Evolutionary conservation across 2,329 filamentous ascomycete genomes (phyloP), one percentile per base, ranked within the genome.

Genomic region (Aplosporella prunicola): DNA sequence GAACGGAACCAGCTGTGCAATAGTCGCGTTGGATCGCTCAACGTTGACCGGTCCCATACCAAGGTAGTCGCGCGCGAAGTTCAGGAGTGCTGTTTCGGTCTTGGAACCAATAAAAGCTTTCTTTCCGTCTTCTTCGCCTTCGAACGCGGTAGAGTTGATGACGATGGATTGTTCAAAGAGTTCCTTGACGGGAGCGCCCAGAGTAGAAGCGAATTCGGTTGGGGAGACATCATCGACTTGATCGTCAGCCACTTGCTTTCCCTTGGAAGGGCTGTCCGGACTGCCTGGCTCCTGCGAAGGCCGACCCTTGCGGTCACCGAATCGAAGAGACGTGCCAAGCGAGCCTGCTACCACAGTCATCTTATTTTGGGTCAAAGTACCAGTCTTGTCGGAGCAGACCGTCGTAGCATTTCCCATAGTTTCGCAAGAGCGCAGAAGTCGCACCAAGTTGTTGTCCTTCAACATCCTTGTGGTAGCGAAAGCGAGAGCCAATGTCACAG

Each of bases 51-150:
- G 66, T 5, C 71, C 72, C 66, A 86, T 76, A 27, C 69, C 79
- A 10, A 86, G 63, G 49, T 75, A 66, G 32, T 81, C 74, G 32
- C 72, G 69, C 14, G 79, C 77, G 51, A 85, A 84, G 16, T 68
- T 66, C n/a, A 87, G 67, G 9, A 87, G 65, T 15, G 82, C 81
- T 4, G 80, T 84, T 53, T 87, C 82, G 0, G 82, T 87, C 60
- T 85, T 86, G 5, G 81, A 85, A 20, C 82, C 82, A 44, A 86
- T 70, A 46, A 83, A 87, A 0, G 70, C 60, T 13, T 59, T 47
- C 42, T 68, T 64, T 20, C 77, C 77, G 27, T 78, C 69, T 28
- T 74, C 68, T 28, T 79, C 74, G 5, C 72, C 70, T 51, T 82
- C 76, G 45, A 83, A 83, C 1, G 58, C 58, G 5, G 57, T 60